Percentiles rank a stretch among this genome's conserved stretches.
Conservation (phyloP, 2,329 filamentous ascomycete genomes). For the Microsporum audouinii region DNA sequence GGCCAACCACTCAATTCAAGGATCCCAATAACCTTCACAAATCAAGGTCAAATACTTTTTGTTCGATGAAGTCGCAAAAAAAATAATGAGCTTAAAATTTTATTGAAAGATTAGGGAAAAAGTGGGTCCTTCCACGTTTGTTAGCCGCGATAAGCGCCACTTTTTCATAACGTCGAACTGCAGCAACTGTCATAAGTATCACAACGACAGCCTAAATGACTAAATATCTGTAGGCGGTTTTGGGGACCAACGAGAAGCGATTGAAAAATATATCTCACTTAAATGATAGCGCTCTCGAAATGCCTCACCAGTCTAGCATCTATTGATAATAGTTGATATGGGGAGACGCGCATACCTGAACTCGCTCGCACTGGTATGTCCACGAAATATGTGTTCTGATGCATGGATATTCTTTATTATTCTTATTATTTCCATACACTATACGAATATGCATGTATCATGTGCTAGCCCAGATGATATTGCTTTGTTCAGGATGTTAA, state of each 20-base stretch:
- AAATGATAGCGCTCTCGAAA: background rate
- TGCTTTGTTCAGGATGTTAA: no score
- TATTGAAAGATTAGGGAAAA: conserved; percentile 13
- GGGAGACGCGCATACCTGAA: conserved; percentile 37
- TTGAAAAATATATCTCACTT: background rate
- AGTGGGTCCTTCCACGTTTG: conserved; percentile 19
- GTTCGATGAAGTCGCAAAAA: background rate
- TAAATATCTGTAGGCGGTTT: background rate
- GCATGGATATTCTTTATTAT: background rate
- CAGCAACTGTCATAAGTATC: background rate
- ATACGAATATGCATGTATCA: no score
- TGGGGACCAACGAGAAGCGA: background rate
- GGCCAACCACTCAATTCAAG: background rate
- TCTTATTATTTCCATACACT: background rate
- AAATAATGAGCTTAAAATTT: background rate
- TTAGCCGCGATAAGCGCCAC: conserved; percentile 15
- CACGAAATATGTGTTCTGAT: background rate
- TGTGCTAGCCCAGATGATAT: no score
- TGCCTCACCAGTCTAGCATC: background rate
- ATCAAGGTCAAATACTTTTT: background rate
- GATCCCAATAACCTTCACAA: background rate
- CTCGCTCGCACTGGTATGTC: conserved; percentile 36
- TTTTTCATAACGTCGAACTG: background rate
- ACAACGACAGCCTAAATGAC: background rate
- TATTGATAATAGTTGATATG: conserved; percentile 21